Conservation (phyloP, 441 rosid species). For the Erodium moschatum region DNA sequence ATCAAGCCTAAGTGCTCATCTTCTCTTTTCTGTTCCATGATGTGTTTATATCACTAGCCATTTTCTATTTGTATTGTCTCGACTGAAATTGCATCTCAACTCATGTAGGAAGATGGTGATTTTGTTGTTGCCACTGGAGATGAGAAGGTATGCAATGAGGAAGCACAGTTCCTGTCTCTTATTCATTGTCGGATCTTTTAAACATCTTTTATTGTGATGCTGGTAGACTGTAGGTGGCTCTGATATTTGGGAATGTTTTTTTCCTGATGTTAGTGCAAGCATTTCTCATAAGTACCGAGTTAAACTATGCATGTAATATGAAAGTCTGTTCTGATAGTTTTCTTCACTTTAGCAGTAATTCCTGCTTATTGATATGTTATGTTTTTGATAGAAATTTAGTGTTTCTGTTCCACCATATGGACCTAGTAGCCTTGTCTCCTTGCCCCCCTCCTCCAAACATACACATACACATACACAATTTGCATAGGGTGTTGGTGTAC, state of each 20-base stretch:
- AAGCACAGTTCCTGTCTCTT: conserved; percentile 18
- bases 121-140: conserved; percentile 62
- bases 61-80: not conserved
- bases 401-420: not conserved
- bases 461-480: too few relatives aligned
- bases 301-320: not conserved
- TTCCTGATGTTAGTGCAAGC: not conserved
- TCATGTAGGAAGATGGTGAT: conserved; percentile 89
- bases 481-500: not conserved
- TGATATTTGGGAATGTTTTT: not conserved
- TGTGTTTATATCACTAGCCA: not conserved
- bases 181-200: conserved; percentile 14
- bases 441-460: too few relatives aligned
- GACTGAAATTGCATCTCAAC: conserved; percentile 16
- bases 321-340: not conserved
- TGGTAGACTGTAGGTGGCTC: not conserved
- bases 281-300: not conserved
- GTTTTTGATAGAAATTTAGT: not conserved
- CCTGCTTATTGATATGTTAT: not conserved
- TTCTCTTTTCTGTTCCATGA: not conserved
- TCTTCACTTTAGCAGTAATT: not conserved
- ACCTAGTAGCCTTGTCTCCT: not conserved
- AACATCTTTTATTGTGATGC: conserved; percentile 9
- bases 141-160: conserved; percentile 52
- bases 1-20: too few relatives aligned